Evolutionary conservation across 192 early-diverging fungal species (phyloP), one percentile per base, ranked within the genome.

Genomic region (Umbelopsis sp.): DNA sequence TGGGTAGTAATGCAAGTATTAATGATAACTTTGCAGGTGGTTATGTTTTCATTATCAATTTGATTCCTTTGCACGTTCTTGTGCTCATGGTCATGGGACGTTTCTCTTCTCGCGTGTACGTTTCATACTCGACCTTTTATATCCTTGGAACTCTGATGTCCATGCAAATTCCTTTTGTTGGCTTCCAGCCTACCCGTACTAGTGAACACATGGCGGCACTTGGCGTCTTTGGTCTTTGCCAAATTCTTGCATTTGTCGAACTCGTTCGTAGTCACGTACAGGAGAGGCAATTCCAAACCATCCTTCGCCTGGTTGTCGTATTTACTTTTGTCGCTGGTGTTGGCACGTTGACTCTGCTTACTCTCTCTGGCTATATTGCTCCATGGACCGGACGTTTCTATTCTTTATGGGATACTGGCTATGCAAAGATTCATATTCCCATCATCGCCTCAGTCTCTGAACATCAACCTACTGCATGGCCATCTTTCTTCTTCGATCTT

Each of bases 391-490:
- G 98, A 4, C 93, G 98, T 23, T 99, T 98, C 83, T 99, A 99
- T 82, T 99, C 98, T 22, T 90, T 99, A 22, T 99, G 95, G 90
- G 98, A 99, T 81, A 99, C 98, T 10, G 95, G 94, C n/a, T 99
- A 99, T 72, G 98, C 98, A 64, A 99, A 99, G 84, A 95, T 92
- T 64, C 90, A 99, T 74, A 99, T 99, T 80, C 98, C 98, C 0
- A 99, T 99, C 73, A 99, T 99, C 77, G 98, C 98, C 0, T 99
- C 98, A 21, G 98, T 99, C 37, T 99, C 97, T 7, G 98, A 99
- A 81, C 98, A 99, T 83, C 98, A 99, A 79, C 98, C 98, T 22
- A 99, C 98, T 5, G 89, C 98, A 0, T 99, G 98, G 98, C 89
- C 98, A 12, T 94, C 96, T 23, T 98, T 98, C 86, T 99, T 99